Percentiles rank a stretch among this genome's conserved stretches.
Evolutionary conservation across 495 filamentous ascomycete genomes (phyloP).

Genomic region (Penicillium cataractarum): DNA sequence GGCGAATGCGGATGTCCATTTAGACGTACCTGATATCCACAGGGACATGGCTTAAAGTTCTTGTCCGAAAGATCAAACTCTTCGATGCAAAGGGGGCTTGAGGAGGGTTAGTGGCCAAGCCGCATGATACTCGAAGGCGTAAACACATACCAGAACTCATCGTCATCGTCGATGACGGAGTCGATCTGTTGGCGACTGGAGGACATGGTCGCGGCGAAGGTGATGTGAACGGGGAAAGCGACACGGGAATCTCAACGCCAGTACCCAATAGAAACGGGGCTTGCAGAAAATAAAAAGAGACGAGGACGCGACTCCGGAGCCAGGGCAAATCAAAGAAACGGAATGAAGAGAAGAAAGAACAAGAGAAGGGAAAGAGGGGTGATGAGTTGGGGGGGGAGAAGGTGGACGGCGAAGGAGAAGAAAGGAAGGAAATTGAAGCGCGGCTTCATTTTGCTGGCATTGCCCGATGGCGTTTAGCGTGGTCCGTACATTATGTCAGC

Average conservation of each 20-base stretch:
- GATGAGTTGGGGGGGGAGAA: constrained; percentile 24
- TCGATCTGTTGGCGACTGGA: constrained; percentile 73
- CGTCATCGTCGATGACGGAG: constrained; percentile 95
- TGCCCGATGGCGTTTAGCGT: constrained; percentile 32
- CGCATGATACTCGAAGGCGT: neutral
- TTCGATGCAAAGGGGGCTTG: constrained; percentile 95
- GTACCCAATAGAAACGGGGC: constrained; percentile 31
- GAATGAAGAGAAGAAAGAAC: constrained; percentile 20
- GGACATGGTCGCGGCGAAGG: constrained; percentile 52
- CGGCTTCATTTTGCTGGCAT: constrained; percentile 46
- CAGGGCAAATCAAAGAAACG: constrained; percentile 17
- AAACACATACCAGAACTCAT: constrained; percentile 78
- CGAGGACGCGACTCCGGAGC: constrained; percentile 21
- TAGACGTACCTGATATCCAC: constrained; percentile 86
- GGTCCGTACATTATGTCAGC: constrained; percentile 29
- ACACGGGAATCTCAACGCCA: constrained; percentile 34
- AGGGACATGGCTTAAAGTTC: constrained; percentile 97
- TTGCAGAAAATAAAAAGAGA: constrained; percentile 27
- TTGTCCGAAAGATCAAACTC: constrained; percentile 97
- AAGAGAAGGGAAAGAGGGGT: constrained; percentile 19
- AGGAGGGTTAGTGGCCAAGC: constrained; percentile 20
- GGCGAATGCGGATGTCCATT: neutral
- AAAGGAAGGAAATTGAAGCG: constrained; percentile 45
- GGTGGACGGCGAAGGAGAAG: constrained; percentile 32
- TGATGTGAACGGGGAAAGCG: constrained; percentile 31